Percentiles rank a stretch among this genome's conserved stretches.
These are phyloP conservation scores for Lipomyces chichibuensis DNA, from an alignment of 805 yeast genomes.

Conservation along the genomic window DNA sequence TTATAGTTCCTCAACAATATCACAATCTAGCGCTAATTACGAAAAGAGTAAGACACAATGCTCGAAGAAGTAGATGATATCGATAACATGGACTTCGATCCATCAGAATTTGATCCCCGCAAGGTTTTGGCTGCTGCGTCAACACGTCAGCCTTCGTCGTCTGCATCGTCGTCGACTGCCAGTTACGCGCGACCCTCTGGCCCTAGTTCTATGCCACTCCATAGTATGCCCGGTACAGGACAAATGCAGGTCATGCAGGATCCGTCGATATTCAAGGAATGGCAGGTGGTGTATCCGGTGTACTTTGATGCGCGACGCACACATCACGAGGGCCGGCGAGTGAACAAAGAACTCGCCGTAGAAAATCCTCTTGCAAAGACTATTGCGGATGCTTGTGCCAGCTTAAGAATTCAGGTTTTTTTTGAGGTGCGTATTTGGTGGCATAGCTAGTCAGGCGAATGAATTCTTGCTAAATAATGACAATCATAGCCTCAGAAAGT, in stretches of 20 bases:
- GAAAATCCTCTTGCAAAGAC: conserved; percentile 85
- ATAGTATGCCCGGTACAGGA: conserved; percentile 37
- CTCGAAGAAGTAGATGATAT: conserved; percentile 59
- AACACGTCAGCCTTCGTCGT: conserved; percentile 13
- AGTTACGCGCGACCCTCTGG: neutral
- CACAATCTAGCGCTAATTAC: neutral
- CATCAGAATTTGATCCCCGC: conserved; percentile 81
- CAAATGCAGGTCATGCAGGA: conserved; percentile 45
- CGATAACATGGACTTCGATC: conserved; percentile 90
- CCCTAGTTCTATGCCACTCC: neutral
- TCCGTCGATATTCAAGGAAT: conserved; percentile 60
- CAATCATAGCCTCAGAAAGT: conserved; percentile 69
- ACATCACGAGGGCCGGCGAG: conserved; percentile 82
- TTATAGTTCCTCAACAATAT: neutral
- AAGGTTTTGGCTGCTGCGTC: conserved; percentile 43
- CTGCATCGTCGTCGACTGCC: conserved; percentile 45
- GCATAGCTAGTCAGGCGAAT: neutral
- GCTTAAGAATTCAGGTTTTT: conserved; percentile 44
- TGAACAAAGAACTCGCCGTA: conserved; percentile 67
- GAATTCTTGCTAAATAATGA: conserved; percentile 20
- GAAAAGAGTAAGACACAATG: conserved; percentile 17
- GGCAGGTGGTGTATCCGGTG: conserved; percentile 86
- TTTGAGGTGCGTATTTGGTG: conserved; percentile 42
- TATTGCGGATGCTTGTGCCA: conserved; percentile 68
- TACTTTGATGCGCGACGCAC: conserved; percentile 82